phyloP scores from a whole-genome alignment of 2,329 filamentous ascomycete genomes.

The Epichloe gansuensis region DNA sequence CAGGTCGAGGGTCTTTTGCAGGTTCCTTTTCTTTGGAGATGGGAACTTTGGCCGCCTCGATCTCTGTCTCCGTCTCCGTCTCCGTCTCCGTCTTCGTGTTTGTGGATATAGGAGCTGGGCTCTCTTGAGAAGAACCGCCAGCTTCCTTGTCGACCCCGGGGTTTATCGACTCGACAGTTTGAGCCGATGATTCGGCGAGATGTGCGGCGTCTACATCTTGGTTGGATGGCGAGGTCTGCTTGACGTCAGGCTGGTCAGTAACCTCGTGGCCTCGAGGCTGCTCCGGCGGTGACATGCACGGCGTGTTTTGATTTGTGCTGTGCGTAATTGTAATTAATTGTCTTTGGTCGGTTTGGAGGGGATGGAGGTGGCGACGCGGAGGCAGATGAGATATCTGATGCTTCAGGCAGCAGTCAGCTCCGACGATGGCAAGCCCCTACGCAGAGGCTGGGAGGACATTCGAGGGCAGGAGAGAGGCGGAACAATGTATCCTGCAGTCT shows the following conservation, averaged over 20 bases:
- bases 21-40: neutral
- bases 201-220: constrained; percentile 2
- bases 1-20: neutral
- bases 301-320: neutral
- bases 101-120: neutral
- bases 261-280: constrained; percentile 15
- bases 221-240: neutral
- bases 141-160: neutral
- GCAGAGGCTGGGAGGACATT: neutral
- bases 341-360: neutral
- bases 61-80: neutral
- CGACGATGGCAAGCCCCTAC: neutral
- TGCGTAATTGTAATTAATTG: neutral
- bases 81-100: neutral
- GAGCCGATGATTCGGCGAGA: neutral
- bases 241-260: constrained; percentile 5
- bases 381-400: too few relatives aligned
- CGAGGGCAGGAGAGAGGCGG: neutral
- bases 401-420: neutral
- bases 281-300: constrained; percentile 27
- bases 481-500: neutral
- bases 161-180: neutral
- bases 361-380: neutral
- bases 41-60: neutral
- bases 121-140: neutral